Evolutionary conservation across 208 protist genomes (phyloP), one percentile per base, ranked within the genome.

Genomic region (Herpetomonas samuelpessoai): DNA sequence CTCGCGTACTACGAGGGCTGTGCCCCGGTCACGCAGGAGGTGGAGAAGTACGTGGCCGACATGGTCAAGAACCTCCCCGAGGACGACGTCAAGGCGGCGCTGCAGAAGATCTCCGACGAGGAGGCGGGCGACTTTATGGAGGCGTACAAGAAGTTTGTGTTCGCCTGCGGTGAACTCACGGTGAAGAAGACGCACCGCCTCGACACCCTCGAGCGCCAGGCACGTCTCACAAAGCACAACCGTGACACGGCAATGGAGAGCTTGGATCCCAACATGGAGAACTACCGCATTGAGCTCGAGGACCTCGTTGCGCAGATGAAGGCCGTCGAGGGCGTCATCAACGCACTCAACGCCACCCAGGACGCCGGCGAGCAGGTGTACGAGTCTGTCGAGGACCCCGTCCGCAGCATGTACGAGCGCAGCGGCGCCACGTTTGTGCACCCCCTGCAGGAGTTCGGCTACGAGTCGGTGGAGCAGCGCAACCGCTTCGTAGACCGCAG

Each of bases 161-260:
- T 85, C n/a, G 64, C 52, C 29, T 87, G 74, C 53, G 79, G 83
- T 1, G 83, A 93, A 25, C 70, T 93, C 27, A 87, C 83, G n/a
- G 80, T 89, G 52, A 91, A 91, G 73, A 91, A 91, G 75, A 82
- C 79, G 45, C 87, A 91, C 63, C 87, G 87, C 29, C 81, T 89
- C 27, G 87, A 93, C 72, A 91, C 81, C 9, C 74, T 93, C 49
- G 81, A 90, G 78, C 87, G 87, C 35, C 87, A 93, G 72, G 77
- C 76, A 7, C 83, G 87, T 26, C 79, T 91, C 47, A 67, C 81
- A 1, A 65, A 86, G 65, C 81, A 91, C 75, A 88, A 89, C 69
- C 76, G 79, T 51, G 79, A 91, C 71, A 91, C 74, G 22, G 68
- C 87, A 1, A 88, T 93, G 83, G 87, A 93, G 41, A 93, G 87